Conservation (phyloP, 495 filamentous ascomycete species). For the Neurospora terricola region DNA sequence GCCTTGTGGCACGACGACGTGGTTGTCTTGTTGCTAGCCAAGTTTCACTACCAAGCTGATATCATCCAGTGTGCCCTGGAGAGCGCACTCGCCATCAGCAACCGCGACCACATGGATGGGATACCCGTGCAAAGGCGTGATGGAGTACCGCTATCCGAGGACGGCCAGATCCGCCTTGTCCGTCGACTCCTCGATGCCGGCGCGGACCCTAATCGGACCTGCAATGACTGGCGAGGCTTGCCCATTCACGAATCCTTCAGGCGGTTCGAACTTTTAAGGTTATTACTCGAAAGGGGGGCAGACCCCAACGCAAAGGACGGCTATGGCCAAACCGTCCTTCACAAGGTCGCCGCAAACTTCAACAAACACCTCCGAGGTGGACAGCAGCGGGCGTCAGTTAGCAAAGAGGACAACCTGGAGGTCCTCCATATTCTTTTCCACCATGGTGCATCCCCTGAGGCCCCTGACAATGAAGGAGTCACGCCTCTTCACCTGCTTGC, state of each 20-base stretch:
- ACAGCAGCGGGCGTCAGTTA: background rate
- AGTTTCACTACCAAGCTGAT: background rate
- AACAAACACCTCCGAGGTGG: background rate
- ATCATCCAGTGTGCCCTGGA: background rate
- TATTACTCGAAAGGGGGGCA: background rate
- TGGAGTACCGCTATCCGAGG: background rate
- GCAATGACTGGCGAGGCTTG: background rate
- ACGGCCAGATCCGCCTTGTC: background rate
- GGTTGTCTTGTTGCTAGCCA: background rate
- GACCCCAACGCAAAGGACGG: background rate
- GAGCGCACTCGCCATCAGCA: background rate
- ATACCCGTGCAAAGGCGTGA: background rate
- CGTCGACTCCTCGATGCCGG: background rate
- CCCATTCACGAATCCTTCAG: background rate
- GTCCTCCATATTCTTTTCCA: background rate
- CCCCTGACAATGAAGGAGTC: slow-evolving; percentile 4
- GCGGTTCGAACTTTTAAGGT: background rate
- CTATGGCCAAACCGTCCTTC: background rate
- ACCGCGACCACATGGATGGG: background rate
- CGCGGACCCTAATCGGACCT: background rate
- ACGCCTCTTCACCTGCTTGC: slow-evolving; percentile 5
- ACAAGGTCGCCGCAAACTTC: background rate
- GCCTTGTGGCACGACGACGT: background rate
- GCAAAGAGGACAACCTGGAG: background rate
- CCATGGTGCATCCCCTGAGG: slow-evolving; percentile 3